phyloP scores from a whole-genome alignment of 1,284 basidiomycete genomes.

The Sporisorium iseilematis-ciliati region DNA sequence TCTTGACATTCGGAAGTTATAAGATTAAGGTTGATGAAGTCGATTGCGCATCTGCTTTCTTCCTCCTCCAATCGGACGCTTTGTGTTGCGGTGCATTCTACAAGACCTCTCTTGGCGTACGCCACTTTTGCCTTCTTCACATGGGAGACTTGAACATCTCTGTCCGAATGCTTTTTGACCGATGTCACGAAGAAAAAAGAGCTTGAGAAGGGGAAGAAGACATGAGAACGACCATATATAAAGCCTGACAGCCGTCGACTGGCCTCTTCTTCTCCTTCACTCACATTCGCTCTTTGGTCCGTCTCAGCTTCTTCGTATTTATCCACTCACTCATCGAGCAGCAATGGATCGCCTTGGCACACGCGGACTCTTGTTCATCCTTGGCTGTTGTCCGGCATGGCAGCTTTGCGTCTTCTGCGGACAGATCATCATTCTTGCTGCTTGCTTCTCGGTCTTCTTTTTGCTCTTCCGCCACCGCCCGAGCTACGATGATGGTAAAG shows the following conservation, averaged over 20 bases:
- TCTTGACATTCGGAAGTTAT: neutral
- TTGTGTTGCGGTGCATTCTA: constrained; percentile 7
- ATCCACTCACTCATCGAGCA: neutral
- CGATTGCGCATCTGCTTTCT: neutral
- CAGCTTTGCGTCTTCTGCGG: constrained; percentile 12
- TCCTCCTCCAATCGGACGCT: neutral
- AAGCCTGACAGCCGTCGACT: neutral
- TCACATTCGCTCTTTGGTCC: neutral
- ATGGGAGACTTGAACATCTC: neutral
- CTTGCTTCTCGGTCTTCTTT: constrained; percentile 1
- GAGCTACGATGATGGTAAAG: neutral
- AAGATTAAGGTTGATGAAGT: constrained; percentile 5
- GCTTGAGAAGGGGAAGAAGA: neutral
- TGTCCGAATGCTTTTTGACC: no score
- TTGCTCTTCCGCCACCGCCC: neutral
- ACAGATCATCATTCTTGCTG: neutral
- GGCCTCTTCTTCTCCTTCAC: neutral
- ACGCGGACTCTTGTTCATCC: neutral
- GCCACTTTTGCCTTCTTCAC: neutral
- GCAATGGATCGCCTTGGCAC: neutral
- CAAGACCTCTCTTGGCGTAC: neutral
- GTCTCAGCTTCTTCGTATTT: neutral
- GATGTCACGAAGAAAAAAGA: no score
- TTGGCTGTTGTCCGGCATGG: constrained; percentile 11
- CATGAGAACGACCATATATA: neutral